phyloP scores from a whole-genome alignment of 768 basidiomycete genomes.

The Rhizopogon vinicolor region DNA sequence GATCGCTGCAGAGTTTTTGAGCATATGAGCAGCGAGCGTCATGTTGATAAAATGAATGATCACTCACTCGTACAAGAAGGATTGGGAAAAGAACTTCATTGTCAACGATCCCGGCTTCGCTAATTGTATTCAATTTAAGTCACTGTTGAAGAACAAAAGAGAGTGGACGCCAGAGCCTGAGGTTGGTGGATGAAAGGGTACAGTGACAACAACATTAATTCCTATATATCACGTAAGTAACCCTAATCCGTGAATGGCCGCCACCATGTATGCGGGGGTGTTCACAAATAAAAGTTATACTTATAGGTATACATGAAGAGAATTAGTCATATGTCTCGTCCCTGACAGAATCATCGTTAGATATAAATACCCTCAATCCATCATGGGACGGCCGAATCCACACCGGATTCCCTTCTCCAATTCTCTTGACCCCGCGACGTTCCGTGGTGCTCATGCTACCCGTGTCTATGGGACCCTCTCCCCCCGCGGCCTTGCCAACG shows the following conservation, averaged over 20 bases:
- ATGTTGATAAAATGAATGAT: neutral
- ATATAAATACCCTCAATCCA: conserved; percentile 56
- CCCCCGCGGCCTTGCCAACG: conserved; percentile 51
- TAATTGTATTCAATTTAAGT: neutral
- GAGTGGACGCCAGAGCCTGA: neutral
- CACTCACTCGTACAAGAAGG: conserved; percentile 54
- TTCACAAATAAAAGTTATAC: no score
- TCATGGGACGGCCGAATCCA: conserved; percentile 78
- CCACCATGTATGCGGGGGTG: neutral
- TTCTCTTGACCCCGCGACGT: conserved; percentile 37
- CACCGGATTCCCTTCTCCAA: conserved; percentile 40
- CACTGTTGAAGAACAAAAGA: neutral
- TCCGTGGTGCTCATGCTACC: conserved; percentile 29
- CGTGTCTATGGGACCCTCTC: conserved; percentile 18
- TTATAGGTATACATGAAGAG: no score
- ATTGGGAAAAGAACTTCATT: conserved; percentile 54
- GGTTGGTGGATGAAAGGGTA: neutral
- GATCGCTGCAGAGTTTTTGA: conserved; percentile 55
- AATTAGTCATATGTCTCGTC: conserved; percentile 47
- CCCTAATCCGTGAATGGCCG: neutral
- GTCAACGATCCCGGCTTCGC: conserved; percentile 32
- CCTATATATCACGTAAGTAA: conserved; percentile 2
- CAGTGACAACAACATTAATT: neutral
- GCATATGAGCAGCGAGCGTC: conserved; percentile 1
- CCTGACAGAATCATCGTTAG: conserved; percentile 32